Evolutionary conservation across 768 basidiomycete genomes (phyloP).

Genomic region (Trametes elegans): DNA sequence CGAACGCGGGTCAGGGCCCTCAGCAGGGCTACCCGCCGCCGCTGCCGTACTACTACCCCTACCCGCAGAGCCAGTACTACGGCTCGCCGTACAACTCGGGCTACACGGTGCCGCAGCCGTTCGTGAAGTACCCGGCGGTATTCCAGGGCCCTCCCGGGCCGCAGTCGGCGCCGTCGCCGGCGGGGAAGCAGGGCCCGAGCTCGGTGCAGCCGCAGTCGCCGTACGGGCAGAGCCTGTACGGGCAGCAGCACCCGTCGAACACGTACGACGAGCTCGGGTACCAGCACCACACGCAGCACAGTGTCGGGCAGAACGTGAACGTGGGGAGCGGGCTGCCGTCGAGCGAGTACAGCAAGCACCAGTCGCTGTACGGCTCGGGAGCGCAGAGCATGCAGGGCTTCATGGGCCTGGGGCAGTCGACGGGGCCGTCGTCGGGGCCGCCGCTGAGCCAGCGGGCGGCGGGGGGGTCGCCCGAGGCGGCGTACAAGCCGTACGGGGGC

Average conservation of each 20-base stretch:
- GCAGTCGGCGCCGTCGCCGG: conserved; percentile 61
- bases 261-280: conserved; percentile 52
- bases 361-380: conserved; percentile 43
- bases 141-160: conserved; percentile 74
- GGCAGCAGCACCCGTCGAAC: conserved; percentile 54
- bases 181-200: conserved; percentile 61
- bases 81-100: conserved; percentile 65
- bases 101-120: conserved; percentile 60
- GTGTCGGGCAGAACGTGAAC: conserved; percentile 41
- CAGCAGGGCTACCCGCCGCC: conserved; percentile 67
- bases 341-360: conserved; percentile 45
- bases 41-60: conserved; percentile 56
- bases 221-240: conserved; percentile 63
- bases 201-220: conserved; percentile 57
- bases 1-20: conserved; percentile 58
- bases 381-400: conserved; percentile 67
- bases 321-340: conserved; percentile 38
- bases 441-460: conserved; percentile 44
- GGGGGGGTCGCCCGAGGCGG: conserved; percentile 63
- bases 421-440: conserved; percentile 43
- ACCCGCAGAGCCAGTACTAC: conserved; percentile 76
- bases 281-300: conserved; percentile 57
- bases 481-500: conserved; percentile 72
- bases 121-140: conserved; percentile 75
- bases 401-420: conserved; percentile 57